Evolutionary conservation across 257 asterid species (phyloP).

Genomic region (Solanum phureja): DNA sequence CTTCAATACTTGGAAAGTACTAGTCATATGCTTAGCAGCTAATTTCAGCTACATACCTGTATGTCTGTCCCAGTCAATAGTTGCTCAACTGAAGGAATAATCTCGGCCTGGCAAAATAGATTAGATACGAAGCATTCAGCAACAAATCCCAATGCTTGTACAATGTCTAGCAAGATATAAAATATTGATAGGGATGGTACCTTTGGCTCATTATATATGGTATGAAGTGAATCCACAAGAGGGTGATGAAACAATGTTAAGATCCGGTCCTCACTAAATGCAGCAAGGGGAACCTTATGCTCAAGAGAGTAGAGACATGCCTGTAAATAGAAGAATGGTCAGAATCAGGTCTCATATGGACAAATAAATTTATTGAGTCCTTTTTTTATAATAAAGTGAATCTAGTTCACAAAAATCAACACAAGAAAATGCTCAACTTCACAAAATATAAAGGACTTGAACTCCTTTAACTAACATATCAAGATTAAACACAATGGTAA

Average conservation of each 20-base stretch:
- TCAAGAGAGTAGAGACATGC: constrained; percentile 71
- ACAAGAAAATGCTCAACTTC: background rate
- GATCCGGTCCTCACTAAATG: constrained; percentile 76
- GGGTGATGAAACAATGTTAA: constrained; percentile 87
- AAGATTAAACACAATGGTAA: background rate
- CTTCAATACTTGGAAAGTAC: background rate
- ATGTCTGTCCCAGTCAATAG: constrained; percentile 55
- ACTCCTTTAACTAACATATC: background rate
- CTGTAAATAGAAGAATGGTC: constrained; percentile 23
- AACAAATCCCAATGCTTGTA: background rate
- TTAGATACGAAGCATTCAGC: constrained; percentile 4
- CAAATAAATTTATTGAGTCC: background rate
- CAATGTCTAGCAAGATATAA: background rate
- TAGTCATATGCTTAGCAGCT: background rate
- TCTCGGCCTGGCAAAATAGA: constrained; percentile 65
- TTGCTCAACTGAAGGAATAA: constrained; percentile 78
- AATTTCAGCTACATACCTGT: constrained; percentile 46
- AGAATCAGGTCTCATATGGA: background rate
- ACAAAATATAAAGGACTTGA: background rate
- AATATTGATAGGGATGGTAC: constrained; percentile 23
- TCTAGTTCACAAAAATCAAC: background rate
- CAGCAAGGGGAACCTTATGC: constrained; percentile 74
- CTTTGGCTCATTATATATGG: constrained; percentile 89
- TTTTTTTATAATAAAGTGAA: background rate
- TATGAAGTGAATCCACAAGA: constrained; percentile 80